Evolutionary conservation across 2,329 filamentous ascomycete species (phyloP).

Genomic region (Aspergillus sp.): DNA sequence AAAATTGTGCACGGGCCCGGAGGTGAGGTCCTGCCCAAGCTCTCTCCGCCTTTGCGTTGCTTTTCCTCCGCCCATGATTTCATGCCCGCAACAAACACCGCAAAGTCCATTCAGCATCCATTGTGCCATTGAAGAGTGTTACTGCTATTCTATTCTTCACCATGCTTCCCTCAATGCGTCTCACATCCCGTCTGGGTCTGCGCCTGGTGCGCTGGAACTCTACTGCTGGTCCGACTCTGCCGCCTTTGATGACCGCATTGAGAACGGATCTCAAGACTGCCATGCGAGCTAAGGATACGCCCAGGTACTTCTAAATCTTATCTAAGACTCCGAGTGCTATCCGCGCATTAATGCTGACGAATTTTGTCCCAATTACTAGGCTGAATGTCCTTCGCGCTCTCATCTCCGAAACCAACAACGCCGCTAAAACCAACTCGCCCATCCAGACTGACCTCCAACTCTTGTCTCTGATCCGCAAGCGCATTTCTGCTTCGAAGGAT

Average conservation of each 20-base stretch:
- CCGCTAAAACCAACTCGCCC: constrained; percentile 48
- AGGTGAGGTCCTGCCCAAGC: constrained; percentile 18
- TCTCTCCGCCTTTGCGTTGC: constrained; percentile 19
- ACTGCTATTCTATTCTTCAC: background rate
- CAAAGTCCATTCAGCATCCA: background rate
- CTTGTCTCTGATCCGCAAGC: constrained; percentile 50
- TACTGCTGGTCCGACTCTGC: constrained; percentile 36
- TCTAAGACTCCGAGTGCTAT: background rate
- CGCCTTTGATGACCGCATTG: constrained; percentile 48
- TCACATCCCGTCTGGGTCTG: constrained; percentile 29
- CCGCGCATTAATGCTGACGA: background rate
- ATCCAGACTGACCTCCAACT: constrained; percentile 51
- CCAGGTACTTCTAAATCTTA: constrained; percentile 34
- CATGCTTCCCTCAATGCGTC: constrained; percentile 39
- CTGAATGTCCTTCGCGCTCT: constrained; percentile 51
- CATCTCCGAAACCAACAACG: constrained; percentile 53
- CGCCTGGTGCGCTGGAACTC: constrained; percentile 44
- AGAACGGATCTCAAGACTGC: constrained; percentile 51
- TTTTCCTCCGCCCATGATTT: constrained; percentile 8
- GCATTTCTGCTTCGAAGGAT: constrained; percentile 37
- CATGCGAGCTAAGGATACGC: constrained; percentile 52
- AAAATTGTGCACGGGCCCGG: constrained; percentile 42
- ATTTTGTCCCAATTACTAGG: constrained; percentile 25
- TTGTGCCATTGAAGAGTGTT: background rate
- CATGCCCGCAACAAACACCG: background rate